phyloP scores from a whole-genome alignment of 495 filamentous ascomycete genomes.

The Penicillium malachiteum region DNA sequence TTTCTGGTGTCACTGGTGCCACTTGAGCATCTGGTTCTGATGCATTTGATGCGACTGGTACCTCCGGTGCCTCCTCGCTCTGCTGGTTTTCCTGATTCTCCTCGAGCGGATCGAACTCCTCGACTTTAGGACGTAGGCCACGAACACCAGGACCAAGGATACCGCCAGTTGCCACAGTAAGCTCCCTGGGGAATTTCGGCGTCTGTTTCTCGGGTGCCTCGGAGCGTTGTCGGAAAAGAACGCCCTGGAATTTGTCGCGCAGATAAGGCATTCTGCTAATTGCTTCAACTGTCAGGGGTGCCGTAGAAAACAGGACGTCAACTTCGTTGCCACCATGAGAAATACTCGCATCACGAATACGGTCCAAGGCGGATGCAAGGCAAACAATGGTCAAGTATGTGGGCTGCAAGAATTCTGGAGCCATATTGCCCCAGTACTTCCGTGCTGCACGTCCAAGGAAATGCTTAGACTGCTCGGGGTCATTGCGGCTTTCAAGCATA shows the following conservation, averaged over 20 bases:
- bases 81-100: no score
- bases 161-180: conserved; percentile 17
- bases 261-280: conserved; percentile 54
- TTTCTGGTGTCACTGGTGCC: no score
- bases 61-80: no score
- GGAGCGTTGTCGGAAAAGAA: conserved; percentile 31
- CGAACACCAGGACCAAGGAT: conserved; percentile 6
- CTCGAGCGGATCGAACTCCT: no score
- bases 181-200: not conserved
- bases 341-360: conserved; percentile 41
- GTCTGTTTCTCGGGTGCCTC: conserved; percentile 10
- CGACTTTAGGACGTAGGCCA: not conserved
- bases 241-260: conserved; percentile 42
- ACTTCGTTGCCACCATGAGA: conserved; percentile 26
- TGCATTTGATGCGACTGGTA: no score
- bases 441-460: conserved; percentile 30
- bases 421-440: conserved; percentile 36
- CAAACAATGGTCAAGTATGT: conserved; percentile 55
- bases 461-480: conserved; percentile 13
- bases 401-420: conserved; percentile 46
- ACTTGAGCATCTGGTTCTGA: no score
- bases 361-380: conserved; percentile 48
- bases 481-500: conserved; percentile 22
- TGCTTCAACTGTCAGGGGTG: conserved; percentile 52
- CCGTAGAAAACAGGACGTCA: conserved; percentile 33